Evolutionary conservation across 768 basidiomycete species (phyloP), one percentile per base, ranked within the genome.

Genomic region (Tylopilus plumbeoviolaceoides): DNA sequence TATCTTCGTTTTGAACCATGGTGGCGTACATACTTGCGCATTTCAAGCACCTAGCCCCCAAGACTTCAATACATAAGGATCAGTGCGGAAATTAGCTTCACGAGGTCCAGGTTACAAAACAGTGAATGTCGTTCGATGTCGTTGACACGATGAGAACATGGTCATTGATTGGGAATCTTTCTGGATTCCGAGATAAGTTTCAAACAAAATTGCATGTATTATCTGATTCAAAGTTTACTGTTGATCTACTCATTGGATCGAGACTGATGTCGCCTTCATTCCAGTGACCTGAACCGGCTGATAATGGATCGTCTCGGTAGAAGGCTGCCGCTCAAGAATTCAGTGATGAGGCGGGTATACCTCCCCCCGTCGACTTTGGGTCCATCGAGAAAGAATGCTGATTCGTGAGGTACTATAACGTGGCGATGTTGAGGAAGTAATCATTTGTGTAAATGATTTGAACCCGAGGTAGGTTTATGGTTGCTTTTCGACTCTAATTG

Each of bases 91-190:
- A 78, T 27, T 84, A 87, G 21, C 76, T 97, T 36, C 83, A 87
- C 63, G 87, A 89, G 54, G 91, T 93, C 9, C 81, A 82, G 54
- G 83, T 95, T 40, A 79, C 89, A 28, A 95, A 95, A 78, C 73
- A 84, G 95, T 98, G 81, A 86, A 93, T 87, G 44, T 46, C 23
- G 15, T 50, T 44, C 35, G 53, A 51, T 48, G 59, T 54, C 57
- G 47, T 55, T 47, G 41, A 46, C 49, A 73, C 68, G 86, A 88
- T 88, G 86, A 89, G 70, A 75, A 79, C 70, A 75, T 66, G 68
- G 86, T 78, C 70, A 86, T 78, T 98, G 95, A 86, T 78, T 98
- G 95, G 95, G 95, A 99, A 98, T 98, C 95, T n/a, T n/a, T 98
- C 95, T 87, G 93, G 91, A 71, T 70, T 68, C 50, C 59, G 75